Conservation (phyloP, 2,329 filamentous ascomycete genomes). For the Pseudogymnoascus sp. region DNA sequence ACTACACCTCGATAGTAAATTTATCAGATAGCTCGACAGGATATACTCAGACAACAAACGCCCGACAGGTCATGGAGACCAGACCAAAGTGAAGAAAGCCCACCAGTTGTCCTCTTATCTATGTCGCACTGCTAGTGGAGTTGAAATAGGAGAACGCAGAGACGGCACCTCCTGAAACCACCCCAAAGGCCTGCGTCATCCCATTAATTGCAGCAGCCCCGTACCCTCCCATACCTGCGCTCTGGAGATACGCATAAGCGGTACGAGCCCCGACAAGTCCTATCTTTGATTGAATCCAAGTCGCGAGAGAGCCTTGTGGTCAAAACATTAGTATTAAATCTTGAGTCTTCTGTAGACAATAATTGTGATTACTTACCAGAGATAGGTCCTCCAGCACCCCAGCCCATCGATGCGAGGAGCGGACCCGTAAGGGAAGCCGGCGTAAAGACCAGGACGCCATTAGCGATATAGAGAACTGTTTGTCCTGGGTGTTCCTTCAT, state of each 20-base stretch:
- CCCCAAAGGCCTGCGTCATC: not conserved
- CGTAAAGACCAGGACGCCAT: conserved; percentile 14
- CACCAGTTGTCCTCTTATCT: not conserved
- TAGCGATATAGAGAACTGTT: conserved; percentile 12
- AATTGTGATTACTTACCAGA: conserved; percentile 13
- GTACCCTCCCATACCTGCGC: conserved; percentile 11
- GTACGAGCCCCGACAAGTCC: conserved; percentile 13
- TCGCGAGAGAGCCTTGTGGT: conserved; percentile 13
- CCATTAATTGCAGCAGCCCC: conserved; percentile 8
- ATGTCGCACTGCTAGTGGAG: not conserved
- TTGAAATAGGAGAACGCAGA: not conserved
- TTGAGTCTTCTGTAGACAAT: not conserved
- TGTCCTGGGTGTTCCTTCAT: conserved; percentile 10
- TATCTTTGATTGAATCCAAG: conserved; percentile 13
- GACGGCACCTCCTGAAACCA: not conserved
- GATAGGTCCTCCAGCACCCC: conserved; percentile 14
- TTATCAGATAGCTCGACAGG: not conserved
- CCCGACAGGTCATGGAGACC: not conserved
- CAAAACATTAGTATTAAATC: not conserved
- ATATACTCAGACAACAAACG: not conserved
- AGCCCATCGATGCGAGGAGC: conserved; percentile 15
- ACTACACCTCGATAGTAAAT: not conserved
- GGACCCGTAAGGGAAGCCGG: conserved; percentile 14
- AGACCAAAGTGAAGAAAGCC: not conserved
- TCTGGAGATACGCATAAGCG: conserved; percentile 8